These are phyloP conservation scores for Populus nigra DNA, from an alignment of 345 rosid genomes.

Conservation along the genomic window DNA sequence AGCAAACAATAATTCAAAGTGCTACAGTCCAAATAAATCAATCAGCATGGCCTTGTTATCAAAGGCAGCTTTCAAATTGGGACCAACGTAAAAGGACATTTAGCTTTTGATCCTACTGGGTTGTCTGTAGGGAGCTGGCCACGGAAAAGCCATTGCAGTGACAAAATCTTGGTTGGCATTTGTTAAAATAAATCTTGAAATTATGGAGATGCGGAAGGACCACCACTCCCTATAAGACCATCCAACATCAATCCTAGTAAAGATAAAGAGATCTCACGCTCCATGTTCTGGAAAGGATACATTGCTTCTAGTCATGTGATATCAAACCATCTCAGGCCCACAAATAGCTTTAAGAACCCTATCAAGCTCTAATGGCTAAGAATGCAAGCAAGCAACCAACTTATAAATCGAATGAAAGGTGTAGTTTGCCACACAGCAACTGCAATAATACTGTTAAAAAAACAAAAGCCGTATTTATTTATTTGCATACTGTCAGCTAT, in stretches of 20 bases:
- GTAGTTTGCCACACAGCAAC: not conserved
- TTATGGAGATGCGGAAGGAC: conserved; percentile 34
- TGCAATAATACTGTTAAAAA: not conserved
- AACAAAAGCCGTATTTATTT: not conserved
- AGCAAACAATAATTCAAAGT: conserved; percentile 28
- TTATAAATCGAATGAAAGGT: not conserved
- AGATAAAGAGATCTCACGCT: conserved; percentile 31
- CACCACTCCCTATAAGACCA: conserved; percentile 29
- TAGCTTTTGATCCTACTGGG: conserved; percentile 21
- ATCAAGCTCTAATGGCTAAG: conserved; percentile 32
- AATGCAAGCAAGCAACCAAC: conserved; percentile 26
- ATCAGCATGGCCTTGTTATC: conserved; percentile 17
- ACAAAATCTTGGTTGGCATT: conserved; percentile 32
- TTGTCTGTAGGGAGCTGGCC: conserved; percentile 21
- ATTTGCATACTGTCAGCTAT: not conserved
- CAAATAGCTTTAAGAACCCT: conserved; percentile 22
- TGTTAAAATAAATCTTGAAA: conserved; percentile 21
- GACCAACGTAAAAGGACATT: conserved; percentile 29
- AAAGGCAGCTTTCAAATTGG: conserved; percentile 23
- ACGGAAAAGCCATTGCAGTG: conserved; percentile 16
- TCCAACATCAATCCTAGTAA: conserved; percentile 29
- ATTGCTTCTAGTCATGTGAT: conserved; percentile 45
- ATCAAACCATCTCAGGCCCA: conserved; percentile 41
- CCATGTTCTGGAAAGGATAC: conserved; percentile 39
- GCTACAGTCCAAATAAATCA: conserved; percentile 16